Percentiles rank a stretch among this genome's conserved stretches.
Conservation (phyloP, 352 stramenopile genomes). For the Plasmopara viticola region DNA sequence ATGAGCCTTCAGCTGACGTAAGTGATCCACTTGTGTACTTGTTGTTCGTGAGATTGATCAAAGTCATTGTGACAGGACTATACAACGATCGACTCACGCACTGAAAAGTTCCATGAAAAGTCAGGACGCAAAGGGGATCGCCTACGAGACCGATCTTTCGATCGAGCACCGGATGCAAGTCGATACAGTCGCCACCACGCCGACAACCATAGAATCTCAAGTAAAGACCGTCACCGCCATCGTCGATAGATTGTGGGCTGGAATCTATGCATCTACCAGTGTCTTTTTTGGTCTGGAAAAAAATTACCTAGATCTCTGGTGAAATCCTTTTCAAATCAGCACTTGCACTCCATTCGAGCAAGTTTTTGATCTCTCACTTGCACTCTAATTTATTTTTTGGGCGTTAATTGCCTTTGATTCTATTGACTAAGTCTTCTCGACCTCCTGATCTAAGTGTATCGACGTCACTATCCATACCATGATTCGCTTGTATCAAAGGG, state of each 20-base stretch:
- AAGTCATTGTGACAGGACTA: slow-evolving; percentile 43
- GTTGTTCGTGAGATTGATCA: neutral
- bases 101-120: neutral
- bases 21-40: neutral
- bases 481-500: too few relatives aligned
- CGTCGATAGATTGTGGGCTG: slow-evolving; percentile 8
- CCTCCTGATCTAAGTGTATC: too few relatives aligned
- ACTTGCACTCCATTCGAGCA: too few relatives aligned
- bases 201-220: slow-evolving; percentile 8
- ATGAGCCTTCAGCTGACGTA: slow-evolving; percentile 50
- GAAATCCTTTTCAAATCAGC: too few relatives aligned
- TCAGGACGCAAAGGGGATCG: neutral
- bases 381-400: too few relatives aligned
- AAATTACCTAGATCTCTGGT: too few relatives aligned
- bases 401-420: too few relatives aligned
- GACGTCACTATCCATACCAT: too few relatives aligned
- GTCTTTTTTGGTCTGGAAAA: too few relatives aligned
- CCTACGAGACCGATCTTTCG: slow-evolving; percentile 4
- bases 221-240: slow-evolving; percentile 8
- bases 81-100: slow-evolving; percentile 58
- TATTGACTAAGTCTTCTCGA: too few relatives aligned
- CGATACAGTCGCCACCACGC: slow-evolving; percentile 10
- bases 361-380: too few relatives aligned
- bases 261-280: too few relatives aligned
- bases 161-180: slow-evolving; percentile 6